These are phyloP conservation scores for Rhodotorula diobovata DNA, from an alignment of 768 basidiomycete genomes.

Conservation along the genomic window DNA sequence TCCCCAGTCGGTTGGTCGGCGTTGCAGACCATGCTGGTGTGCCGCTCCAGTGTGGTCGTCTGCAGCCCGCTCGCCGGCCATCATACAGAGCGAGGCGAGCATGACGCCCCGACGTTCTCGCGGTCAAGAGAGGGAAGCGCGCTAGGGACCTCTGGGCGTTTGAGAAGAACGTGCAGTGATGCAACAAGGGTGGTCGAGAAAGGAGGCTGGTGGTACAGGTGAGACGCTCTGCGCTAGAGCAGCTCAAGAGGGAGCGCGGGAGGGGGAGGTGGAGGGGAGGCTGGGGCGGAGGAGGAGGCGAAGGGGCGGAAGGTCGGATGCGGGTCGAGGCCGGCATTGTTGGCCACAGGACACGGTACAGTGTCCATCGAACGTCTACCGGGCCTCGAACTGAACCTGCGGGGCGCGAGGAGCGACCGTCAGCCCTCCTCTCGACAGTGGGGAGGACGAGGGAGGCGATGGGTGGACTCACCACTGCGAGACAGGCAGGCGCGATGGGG, in stretches of 20 bases:
- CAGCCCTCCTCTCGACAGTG: neutral
- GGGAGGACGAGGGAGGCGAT: too few species aligned
- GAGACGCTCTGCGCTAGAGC: neutral
- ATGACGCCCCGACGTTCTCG: too few species aligned
- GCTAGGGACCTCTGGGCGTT: too few species aligned
- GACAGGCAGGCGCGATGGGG: neutral
- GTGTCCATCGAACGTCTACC: too few species aligned
- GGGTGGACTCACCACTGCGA: conserved; percentile 24
- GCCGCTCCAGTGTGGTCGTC: too few species aligned
- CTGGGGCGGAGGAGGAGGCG: neutral
- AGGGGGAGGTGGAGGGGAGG: neutral
- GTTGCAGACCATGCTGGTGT: too few species aligned
- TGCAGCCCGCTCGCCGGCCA: too few species aligned
- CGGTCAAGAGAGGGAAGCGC: too few species aligned
- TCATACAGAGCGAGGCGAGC: too few species aligned
- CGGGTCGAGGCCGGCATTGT: neutral
- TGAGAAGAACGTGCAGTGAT: neutral
- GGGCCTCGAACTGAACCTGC: conserved; percentile 60
- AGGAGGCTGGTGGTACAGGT: neutral
- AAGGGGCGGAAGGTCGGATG: too few species aligned
- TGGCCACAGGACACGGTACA: neutral
- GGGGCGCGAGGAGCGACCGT: neutral
- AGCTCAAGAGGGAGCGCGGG: neutral
- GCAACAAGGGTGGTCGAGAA: neutral
- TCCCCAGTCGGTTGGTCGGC: too few species aligned